Evolutionary conservation across 257 asterid genomes (phyloP).

Genomic region (Cinchona pubescens): DNA sequence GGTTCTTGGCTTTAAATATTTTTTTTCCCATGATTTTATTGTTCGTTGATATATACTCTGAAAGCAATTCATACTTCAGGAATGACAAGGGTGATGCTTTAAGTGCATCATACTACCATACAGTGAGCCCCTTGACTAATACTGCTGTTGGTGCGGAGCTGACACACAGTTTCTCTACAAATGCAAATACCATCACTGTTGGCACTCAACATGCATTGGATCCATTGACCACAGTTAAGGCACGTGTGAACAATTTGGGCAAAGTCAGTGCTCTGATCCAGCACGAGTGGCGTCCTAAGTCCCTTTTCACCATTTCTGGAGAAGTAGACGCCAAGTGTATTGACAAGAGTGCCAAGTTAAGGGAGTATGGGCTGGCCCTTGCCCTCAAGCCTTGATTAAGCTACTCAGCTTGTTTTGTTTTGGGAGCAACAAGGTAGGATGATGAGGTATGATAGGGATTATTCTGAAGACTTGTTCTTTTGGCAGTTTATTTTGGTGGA

Average conservation of each 20-base stretch:
- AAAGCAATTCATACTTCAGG: slow-evolving; percentile 22
- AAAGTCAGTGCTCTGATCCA: slow-evolving; percentile 48
- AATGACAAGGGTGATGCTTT: slow-evolving; percentile 46
- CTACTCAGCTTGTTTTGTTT: slow-evolving; percentile 3
- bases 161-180: slow-evolving; percentile 40
- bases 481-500: slow-evolving; percentile 38
- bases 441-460: slow-evolving; percentile 16
- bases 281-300: slow-evolving; percentile 53
- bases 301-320: slow-evolving; percentile 41
- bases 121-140: slow-evolving; percentile 40
- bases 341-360: slow-evolving; percentile 49
- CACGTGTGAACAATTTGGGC: slow-evolving; percentile 46
- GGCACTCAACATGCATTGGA: slow-evolving; percentile 49
- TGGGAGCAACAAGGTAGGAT: slow-evolving; percentile 18
- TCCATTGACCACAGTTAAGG: slow-evolving; percentile 47
- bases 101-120: slow-evolving; percentile 52
- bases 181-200: slow-evolving; percentile 42
- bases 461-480: slow-evolving; percentile 20
- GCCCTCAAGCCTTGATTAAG: slow-evolving; percentile 42
- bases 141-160: slow-evolving; percentile 55
- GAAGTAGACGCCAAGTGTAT: slow-evolving; percentile 50
- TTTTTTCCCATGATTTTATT: too few species aligned
- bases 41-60: background rate
- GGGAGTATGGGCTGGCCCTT: slow-evolving; percentile 50
- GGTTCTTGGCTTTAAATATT: background rate